Conservation (phyloP, 73 alveolate species). For the Effrenium voratum region DNA sequence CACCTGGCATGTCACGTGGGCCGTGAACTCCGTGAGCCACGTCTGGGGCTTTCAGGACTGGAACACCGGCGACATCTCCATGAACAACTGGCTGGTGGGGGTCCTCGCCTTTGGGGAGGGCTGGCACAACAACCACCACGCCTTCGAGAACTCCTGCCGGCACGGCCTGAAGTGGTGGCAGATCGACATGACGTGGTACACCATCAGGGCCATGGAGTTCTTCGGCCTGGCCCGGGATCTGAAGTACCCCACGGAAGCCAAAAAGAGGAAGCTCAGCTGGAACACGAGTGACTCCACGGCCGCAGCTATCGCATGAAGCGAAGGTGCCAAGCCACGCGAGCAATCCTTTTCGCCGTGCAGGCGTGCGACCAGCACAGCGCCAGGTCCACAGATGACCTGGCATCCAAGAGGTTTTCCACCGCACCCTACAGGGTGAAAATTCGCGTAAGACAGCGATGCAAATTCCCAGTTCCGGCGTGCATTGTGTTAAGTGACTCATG, state of each 20-base stretch:
- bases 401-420: too few species aligned
- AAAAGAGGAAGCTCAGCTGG: conserved; percentile 75
- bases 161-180: background rate
- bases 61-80: conserved; percentile 38
- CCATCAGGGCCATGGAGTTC: background rate
- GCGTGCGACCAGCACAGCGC: too few species aligned
- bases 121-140: conserved; percentile 61
- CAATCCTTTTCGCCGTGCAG: too few species aligned
- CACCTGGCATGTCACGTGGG: conserved; percentile 38
- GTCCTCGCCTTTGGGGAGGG: conserved; percentile 38
- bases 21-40: conserved; percentile 39
- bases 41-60: conserved; percentile 45
- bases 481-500: too few species aligned
- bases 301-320: conserved; percentile 61
- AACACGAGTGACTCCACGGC: conserved; percentile 38
- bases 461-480: too few species aligned
- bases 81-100: conserved; percentile 37
- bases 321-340: too few species aligned
- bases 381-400: too few species aligned
- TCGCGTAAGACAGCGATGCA: too few species aligned
- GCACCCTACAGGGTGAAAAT: too few species aligned
- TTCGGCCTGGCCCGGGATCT: conserved; percentile 17
- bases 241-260: conserved; percentile 9
- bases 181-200: conserved; percentile 33
- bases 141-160: conserved; percentile 52